Evolutionary conservation across 2,329 filamentous ascomycete genomes (phyloP).

Genomic region (Metarhizium album): DNA sequence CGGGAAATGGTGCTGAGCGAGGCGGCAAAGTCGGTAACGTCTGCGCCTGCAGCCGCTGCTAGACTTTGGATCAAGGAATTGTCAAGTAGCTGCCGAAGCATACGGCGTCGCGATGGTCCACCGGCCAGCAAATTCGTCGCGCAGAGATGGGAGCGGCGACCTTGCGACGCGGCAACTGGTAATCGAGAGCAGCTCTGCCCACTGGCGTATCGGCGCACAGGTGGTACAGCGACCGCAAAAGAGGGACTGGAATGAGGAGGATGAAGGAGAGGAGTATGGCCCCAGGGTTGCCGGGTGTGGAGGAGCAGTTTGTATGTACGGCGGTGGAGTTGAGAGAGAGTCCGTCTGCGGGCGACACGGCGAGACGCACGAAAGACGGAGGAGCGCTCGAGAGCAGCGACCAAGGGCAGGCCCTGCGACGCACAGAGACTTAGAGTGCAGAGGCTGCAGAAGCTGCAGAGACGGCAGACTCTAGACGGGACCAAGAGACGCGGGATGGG

Average conservation of each 20-base stretch:
- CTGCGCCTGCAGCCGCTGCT: neutral
- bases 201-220: conserved; percentile 9
- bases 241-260: conserved; percentile 22
- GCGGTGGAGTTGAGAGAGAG: conserved; percentile 4
- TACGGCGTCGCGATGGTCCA: conserved; percentile 1
- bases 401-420: neutral
- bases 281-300: conserved; percentile 6
- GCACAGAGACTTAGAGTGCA: neutral
- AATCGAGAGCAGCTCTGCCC: conserved; percentile 5
- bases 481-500: neutral
- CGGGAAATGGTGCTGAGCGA: neutral
- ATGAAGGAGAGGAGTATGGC: conserved; percentile 17
- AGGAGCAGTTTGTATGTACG: conserved; percentile 12
- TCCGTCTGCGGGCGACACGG: neutral
- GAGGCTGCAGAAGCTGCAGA: neutral
- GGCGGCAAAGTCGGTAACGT: neutral
- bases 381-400: too few species aligned
- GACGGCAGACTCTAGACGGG: neutral
- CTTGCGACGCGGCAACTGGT: neutral
- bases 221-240: conserved; percentile 16
- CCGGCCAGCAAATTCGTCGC: conserved; percentile 3
- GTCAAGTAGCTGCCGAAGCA: neutral
- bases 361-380: too few species aligned
- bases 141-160: conserved; percentile 4
- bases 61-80: neutral